phyloP scores from a whole-genome alignment of 306 rosid species.

The Rosa persica region DNA sequence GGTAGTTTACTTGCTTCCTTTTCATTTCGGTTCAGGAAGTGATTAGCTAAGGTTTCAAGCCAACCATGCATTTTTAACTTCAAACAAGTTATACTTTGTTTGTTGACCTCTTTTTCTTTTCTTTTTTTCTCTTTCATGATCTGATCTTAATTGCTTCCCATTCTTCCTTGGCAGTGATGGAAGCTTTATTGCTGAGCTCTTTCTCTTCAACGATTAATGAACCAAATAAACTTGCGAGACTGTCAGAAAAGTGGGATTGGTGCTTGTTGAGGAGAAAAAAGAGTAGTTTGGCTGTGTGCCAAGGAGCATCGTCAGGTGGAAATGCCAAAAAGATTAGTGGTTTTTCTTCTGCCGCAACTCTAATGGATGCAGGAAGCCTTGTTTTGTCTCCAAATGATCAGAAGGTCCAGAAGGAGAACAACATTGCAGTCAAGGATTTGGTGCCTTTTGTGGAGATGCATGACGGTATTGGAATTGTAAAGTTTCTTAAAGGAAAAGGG shows the following conservation, averaged over 20 bases:
- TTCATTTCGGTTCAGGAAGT: conserved; percentile 31
- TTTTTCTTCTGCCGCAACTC: conserved; percentile 43
- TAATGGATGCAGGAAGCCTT: conserved; percentile 68
- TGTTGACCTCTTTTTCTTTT: conserved; percentile 12
- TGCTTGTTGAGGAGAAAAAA: conserved; percentile 40
- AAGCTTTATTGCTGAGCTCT: conserved; percentile 50
- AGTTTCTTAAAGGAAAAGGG: conserved; percentile 71
- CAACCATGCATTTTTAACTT: conserved; percentile 43
- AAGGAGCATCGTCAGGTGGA: conserved; percentile 41
- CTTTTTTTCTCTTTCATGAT: conserved; percentile 11
- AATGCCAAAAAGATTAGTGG: conserved; percentile 49
- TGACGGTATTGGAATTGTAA: conserved; percentile 80
- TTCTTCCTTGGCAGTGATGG: conserved; percentile 47
- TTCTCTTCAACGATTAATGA: conserved; percentile 35
- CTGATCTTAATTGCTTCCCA: neutral
- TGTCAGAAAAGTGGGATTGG: conserved; percentile 31
- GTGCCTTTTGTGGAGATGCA: conserved; percentile 58
- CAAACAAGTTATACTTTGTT: conserved; percentile 27
- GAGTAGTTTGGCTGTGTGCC: conserved; percentile 45
- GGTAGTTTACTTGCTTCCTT: conserved; percentile 65
- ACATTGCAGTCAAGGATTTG: conserved; percentile 58
- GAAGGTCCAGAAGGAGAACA: conserved; percentile 36
- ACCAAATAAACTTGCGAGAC: conserved; percentile 29
- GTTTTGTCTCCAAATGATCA: conserved; percentile 52
- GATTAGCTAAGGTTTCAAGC: conserved; percentile 48